Conservation (phyloP, 2,329 filamentous ascomycete genomes). For the Penicillium sp. region DNA sequence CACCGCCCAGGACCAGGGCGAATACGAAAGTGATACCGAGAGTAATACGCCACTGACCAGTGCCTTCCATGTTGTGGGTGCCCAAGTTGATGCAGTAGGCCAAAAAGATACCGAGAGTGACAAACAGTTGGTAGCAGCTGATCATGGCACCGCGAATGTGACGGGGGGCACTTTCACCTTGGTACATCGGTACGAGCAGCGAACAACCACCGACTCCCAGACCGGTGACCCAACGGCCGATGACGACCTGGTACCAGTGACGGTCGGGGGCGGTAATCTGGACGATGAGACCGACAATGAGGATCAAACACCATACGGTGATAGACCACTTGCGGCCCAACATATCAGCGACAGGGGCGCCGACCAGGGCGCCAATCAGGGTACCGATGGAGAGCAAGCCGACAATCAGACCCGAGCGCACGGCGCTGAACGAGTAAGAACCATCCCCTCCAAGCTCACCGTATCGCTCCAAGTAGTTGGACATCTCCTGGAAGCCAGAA, state of each 20-base stretch:
- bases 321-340: constrained; percentile 45
- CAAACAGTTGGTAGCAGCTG: constrained; percentile 48
- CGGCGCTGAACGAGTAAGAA: constrained; percentile 37
- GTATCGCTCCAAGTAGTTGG: constrained; percentile 41
- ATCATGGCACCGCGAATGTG: constrained; percentile 48
- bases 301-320: constrained; percentile 39
- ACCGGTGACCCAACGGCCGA: constrained; percentile 45
- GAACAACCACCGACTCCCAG: constrained; percentile 46
- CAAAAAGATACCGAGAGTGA: constrained; percentile 47
- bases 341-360: constrained; percentile 42
- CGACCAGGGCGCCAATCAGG: constrained; percentile 40
- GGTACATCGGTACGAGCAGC: constrained; percentile 47
- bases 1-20: constrained; percentile 52
- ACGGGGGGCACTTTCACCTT: constrained; percentile 45
- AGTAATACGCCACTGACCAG: constrained; percentile 48
- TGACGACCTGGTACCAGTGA: constrained; percentile 43
- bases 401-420: constrained; percentile 44
- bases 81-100: constrained; percentile 48
- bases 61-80: constrained; percentile 39
- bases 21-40: constrained; percentile 58
- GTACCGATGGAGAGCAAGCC: constrained; percentile 45
- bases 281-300: constrained; percentile 43
- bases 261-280: constrained; percentile 41
- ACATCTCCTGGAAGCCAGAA: constrained; percentile 44
- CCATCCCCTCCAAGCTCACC: constrained; percentile 33